A percentile compares a stretch with the other conserved stretches of the same genome.
These are phyloP conservation scores for Cnidoscolus chayamansa DNA, from an alignment of 441 rosid genomes.

Conservation along the genomic window DNA sequence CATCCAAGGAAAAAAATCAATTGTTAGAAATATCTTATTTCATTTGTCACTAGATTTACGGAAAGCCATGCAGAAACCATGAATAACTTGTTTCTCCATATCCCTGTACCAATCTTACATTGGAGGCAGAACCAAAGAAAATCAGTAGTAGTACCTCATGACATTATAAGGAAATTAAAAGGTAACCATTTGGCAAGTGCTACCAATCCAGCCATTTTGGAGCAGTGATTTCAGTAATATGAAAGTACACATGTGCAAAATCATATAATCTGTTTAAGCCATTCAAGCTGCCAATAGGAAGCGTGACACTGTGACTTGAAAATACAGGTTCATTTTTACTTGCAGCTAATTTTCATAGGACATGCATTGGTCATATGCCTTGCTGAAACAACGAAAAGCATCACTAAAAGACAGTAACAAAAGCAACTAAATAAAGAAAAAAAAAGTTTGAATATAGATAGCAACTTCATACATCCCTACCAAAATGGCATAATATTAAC, in stretches of 20 bases:
- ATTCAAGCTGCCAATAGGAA: not conserved
- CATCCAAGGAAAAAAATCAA: not conserved
- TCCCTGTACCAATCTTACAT: not conserved
- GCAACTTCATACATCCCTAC: not conserved
- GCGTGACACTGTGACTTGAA: not conserved
- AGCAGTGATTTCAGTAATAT: not conserved
- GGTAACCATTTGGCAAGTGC: no score
- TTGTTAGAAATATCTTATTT: not conserved
- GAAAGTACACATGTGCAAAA: not conserved
- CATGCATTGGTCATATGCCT: not conserved
- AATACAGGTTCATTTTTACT: no score
- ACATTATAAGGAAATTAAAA: no score
- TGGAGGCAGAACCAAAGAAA: not conserved
- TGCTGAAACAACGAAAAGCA: not conserved
- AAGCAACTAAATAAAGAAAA: not conserved
- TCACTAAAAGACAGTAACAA: not conserved
- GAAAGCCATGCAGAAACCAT: not conserved
- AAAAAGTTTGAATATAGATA: not conserved
- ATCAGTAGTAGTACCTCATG: no score
- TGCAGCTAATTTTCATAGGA: not conserved
- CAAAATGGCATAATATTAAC: not conserved
- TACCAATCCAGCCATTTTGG: no score
- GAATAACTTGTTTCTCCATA: not conserved
- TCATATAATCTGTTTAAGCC: not conserved
- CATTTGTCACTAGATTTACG: not conserved